These are phyloP conservation scores for Saturnispora besseyi DNA, from an alignment of 805 yeast species.

Conservation along the genomic window DNA sequence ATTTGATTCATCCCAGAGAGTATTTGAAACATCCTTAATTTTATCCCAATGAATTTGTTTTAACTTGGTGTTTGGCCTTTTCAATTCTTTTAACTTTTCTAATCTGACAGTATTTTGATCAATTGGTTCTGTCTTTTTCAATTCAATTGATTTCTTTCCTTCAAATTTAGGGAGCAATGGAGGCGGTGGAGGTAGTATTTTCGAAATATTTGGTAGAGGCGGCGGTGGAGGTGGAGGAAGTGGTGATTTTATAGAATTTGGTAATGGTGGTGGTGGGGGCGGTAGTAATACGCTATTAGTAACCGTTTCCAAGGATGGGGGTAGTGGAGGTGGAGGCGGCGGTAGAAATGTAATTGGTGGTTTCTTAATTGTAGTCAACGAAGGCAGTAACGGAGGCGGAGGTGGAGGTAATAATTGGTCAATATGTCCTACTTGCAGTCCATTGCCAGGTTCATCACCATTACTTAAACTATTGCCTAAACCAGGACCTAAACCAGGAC, in stretches of 20 bases:
- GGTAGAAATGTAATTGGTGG: conserved; percentile 10
- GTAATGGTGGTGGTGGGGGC: conserved; percentile 15
- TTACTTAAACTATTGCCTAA: background rate
- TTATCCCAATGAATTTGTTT: conserved; percentile 83
- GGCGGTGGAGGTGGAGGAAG: conserved; percentile 11
- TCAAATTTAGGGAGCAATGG: conserved; percentile 4
- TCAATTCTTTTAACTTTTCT: conserved; percentile 9
- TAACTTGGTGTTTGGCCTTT: conserved; percentile 34
- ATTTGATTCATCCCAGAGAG: conserved; percentile 50
- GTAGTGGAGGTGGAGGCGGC: conserved; percentile 25
- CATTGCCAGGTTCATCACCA: conserved; percentile 4
- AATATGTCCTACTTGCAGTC: conserved; percentile 15
- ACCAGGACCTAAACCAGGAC: conserved; percentile 8
- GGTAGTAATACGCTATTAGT: conserved; percentile 15
- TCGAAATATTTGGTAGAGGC: conserved; percentile 5
- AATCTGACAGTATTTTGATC: conserved; percentile 10
- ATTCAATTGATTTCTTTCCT: background rate
- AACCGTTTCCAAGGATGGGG: conserved; percentile 5
- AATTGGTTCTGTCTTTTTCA: background rate
- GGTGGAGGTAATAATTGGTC: conserved; percentile 23
- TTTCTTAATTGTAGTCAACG: no score
- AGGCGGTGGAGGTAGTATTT: conserved; percentile 11
- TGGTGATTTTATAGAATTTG: background rate
- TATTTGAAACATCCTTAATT: conserved; percentile 45
- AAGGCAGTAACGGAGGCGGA: conserved; percentile 9